These are phyloP conservation scores for Bipolaris sorokiniana DNA, from an alignment of 2,329 filamentous ascomycete species.

Conservation along the genomic window DNA sequence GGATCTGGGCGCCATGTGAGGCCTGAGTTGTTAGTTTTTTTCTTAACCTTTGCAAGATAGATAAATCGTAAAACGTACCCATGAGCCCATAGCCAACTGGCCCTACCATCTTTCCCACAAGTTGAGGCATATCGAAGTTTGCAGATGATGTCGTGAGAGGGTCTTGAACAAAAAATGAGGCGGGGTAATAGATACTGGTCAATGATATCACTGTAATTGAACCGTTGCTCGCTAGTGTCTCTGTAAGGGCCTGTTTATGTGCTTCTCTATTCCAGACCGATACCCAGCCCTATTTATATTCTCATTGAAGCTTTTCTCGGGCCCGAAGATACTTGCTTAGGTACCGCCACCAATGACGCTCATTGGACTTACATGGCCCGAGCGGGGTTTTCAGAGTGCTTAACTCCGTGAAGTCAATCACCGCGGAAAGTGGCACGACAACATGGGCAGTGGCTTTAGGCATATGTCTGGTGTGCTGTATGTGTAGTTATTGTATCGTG, in stretches of 20 bases:
- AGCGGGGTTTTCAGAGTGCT: not conserved
- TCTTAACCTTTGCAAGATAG: not conserved
- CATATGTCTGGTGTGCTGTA: not conserved
- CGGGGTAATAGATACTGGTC: slow-evolving; percentile 6
- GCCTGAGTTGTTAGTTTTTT: slow-evolving; percentile 39
- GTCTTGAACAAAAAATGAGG: not conserved
- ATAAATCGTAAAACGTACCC: slow-evolving; percentile 38
- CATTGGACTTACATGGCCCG: not conserved
- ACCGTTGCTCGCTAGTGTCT: not conserved
- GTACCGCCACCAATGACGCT: slow-evolving; percentile 9
- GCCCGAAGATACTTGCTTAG: slow-evolving; percentile 5
- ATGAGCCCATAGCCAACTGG: slow-evolving; percentile 57
- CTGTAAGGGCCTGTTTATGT: not conserved
- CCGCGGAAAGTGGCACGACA: not conserved
- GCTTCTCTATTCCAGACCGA: not conserved
- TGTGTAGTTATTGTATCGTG: not conserved
- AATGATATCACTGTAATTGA: slow-evolving; percentile 3
- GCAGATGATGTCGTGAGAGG: not conserved
- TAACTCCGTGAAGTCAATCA: slow-evolving; percentile 12
- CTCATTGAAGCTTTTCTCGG: not conserved
- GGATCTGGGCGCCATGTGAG: slow-evolving; percentile 55
- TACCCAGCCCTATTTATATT: slow-evolving; percentile 2
- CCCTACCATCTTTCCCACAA: slow-evolving; percentile 49
- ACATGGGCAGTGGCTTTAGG: not conserved
- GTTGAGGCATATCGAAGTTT: slow-evolving; percentile 38